Conservation (phyloP, 2,329 filamentous ascomycete species). For the Aspergillus texensis region DNA sequence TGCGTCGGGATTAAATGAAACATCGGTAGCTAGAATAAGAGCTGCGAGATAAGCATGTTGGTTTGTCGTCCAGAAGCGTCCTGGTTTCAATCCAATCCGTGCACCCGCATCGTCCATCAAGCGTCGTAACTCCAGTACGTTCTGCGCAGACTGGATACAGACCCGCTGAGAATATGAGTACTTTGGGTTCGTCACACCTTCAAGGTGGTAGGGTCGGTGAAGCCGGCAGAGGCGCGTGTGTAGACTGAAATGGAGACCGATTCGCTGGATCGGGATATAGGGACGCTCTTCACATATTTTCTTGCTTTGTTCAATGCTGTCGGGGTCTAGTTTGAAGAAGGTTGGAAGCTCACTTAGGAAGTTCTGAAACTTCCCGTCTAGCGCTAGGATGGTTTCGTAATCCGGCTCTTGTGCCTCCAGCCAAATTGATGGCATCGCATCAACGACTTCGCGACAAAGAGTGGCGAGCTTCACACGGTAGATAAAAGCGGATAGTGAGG, state of each 20-base stretch:
- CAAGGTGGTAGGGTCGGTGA: slow-evolving; percentile 26
- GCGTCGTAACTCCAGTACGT: slow-evolving; percentile 7
- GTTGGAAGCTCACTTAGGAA: not conserved
- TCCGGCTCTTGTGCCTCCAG: not conserved
- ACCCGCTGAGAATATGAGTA: slow-evolving; percentile 1
- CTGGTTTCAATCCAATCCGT: slow-evolving; percentile 18
- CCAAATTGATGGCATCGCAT: slow-evolving; percentile 1
- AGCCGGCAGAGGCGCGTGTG: slow-evolving; percentile 26
- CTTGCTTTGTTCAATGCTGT: slow-evolving; percentile 22
- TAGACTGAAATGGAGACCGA: slow-evolving; percentile 22
- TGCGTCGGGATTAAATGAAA: slow-evolving; percentile 23
- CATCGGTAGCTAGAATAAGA: slow-evolving; percentile 26
- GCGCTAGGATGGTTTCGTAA: not conserved
- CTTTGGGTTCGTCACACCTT: slow-evolving; percentile 17
- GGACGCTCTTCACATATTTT: slow-evolving; percentile 24
- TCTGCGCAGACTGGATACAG: slow-evolving; percentile 7
- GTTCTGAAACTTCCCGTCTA: slow-evolving; percentile 1
- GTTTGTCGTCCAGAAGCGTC: slow-evolving; percentile 24
- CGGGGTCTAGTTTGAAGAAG: slow-evolving; percentile 13
- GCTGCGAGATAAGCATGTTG: slow-evolving; percentile 29
- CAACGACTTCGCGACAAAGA: slow-evolving; percentile 10
- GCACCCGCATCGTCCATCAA: slow-evolving; percentile 2
- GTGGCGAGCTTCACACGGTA: slow-evolving; percentile 6
- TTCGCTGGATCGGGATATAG: slow-evolving; percentile 24
- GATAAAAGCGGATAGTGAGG: slow-evolving; percentile 2